Evolutionary conservation across 805 yeast genomes (phyloP), one percentile per base, ranked within the genome.

Genomic region (Sungouiella blattae): DNA sequence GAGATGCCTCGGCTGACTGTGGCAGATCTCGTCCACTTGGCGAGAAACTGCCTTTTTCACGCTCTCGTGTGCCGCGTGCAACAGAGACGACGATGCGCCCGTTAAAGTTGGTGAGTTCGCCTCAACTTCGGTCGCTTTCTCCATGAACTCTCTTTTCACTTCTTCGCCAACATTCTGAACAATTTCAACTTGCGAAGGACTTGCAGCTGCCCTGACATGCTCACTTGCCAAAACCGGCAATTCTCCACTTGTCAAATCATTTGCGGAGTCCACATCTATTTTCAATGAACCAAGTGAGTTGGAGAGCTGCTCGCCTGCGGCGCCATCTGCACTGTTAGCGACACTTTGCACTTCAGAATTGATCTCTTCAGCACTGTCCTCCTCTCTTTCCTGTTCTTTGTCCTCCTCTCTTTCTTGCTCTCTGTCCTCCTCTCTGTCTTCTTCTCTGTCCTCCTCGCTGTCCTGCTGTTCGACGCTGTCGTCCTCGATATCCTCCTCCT

Each of bases 101-200:
- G n/a, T n/a, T n/a, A n/a, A n/a, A n/a, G 43, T 15, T 28, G 33
- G 26, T 44, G 41, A 16, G n/a, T 7, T 31, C 15, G 26, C 53
- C 20, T 38, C 55, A 33, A 59, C 57, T 34, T 61, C 66, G 21
- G 58, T 55, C 13, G 60, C 63, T 36, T 60, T 60, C 21, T 50
- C 52, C 20, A 58, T 45, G 30, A 60, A 58, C 36, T 60, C 60
- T 33, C 59, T 47, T 9, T 62, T 56, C 20, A 61, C 58, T 35
- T 59, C 57, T 13, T 60, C 51, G 3, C 65, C 66, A n/a, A 60
- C 57, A 32, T 53, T 57, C 28, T 58, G 59, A 22, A 61, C 58
- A n/a, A n/a, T n/a, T n/a, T n/a, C n/a, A n/a, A n/a, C n/a, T n/a
- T n/a, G n/a, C n/a, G n/a, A n/a, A n/a, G n/a, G n/a, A n/a, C n/a